Evolutionary conservation across 176 grass and related monocot genomes (phyloP).

Genomic region (Puya raimondii): DNA sequence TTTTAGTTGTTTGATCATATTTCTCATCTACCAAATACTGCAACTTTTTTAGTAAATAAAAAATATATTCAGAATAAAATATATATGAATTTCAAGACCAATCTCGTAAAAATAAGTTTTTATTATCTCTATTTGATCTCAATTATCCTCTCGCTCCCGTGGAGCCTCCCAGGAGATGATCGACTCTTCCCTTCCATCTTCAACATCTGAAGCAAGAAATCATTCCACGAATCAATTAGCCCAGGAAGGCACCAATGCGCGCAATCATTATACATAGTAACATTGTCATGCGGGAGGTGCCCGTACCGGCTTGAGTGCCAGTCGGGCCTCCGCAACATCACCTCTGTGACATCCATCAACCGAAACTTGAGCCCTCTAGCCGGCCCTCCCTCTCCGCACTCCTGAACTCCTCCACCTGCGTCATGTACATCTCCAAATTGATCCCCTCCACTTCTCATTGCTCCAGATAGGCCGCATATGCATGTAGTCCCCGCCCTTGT

Average conservation of each 20-base stretch:
- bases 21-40: no score
- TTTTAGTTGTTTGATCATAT: no score
- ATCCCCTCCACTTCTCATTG: conserved; percentile 27
- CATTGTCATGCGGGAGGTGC: conserved; percentile 38
- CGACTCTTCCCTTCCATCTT: not conserved
- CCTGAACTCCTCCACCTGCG: conserved; percentile 34
- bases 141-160: no score
- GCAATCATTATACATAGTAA: conserved; percentile 44
- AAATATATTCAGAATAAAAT: no score
- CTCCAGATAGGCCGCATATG: conserved; percentile 27
- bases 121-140: no score
- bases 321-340: conserved; percentile 38
- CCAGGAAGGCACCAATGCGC: conserved; percentile 71
- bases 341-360: conserved; percentile 52
- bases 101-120: no score
- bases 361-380: conserved; percentile 18
- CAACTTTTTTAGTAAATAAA: no score
- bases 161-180: no score
- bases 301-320: conserved; percentile 13
- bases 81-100: no score
- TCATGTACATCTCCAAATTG: conserved; percentile 16
- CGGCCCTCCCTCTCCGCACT: conserved; percentile 14
- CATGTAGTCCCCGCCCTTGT: conserved; percentile 56
- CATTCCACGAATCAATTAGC: conserved; percentile 50
- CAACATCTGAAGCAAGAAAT: conserved; percentile 38